phyloP scores from a whole-genome alignment of 2,329 filamentous ascomycete species.

The Sphaerostilbella broomeana region DNA sequence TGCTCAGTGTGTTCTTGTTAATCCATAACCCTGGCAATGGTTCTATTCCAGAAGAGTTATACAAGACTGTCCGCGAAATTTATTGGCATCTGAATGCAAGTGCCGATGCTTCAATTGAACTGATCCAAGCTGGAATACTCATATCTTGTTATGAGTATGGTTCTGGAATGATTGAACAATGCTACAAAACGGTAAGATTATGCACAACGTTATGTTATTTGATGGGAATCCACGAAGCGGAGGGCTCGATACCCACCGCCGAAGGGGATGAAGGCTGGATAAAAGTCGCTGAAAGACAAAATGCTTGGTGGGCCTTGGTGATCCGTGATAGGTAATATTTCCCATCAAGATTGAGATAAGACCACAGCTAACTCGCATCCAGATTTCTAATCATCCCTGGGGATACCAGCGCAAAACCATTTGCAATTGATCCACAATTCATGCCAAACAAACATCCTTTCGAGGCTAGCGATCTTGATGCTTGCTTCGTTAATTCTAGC shows the following conservation, averaged over 20 bases:
- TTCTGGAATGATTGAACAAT: slow-evolving; percentile 6
- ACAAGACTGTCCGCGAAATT: slow-evolving; percentile 1
- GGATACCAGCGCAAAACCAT: slow-evolving; percentile 1
- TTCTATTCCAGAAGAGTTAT: slow-evolving; percentile 3
- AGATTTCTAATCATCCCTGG: too few relatives aligned
- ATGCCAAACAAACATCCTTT: slow-evolving; percentile 5
- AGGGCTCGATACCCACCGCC: background rate
- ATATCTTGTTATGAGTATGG: slow-evolving; percentile 10
- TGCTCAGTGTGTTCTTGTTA: slow-evolving; percentile 4
- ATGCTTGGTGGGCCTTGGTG: slow-evolving; percentile 10
- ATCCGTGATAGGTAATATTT: slow-evolving; percentile 12
- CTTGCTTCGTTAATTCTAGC: background rate
- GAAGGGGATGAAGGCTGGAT: slow-evolving; percentile 2
- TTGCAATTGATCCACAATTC: background rate
- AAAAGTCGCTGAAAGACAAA: slow-evolving; percentile 2
- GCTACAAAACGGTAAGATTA: slow-evolving; percentile 6
- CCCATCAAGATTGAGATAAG: too few relatives aligned
- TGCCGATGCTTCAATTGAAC: slow-evolving; percentile 8
- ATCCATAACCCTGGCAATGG: slow-evolving; percentile 4
- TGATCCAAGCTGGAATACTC: slow-evolving; percentile 9
- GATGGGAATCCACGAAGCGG: slow-evolving; percentile 3
- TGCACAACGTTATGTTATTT: slow-evolving; percentile 4
- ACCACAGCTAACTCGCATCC: too few relatives aligned
- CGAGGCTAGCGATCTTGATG: slow-evolving; percentile 6
- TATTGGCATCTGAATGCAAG: slow-evolving; percentile 8